Evolutionary conservation across 352 stramenopile species (phyloP).

Genomic region (Globisporangium echinulatum): DNA sequence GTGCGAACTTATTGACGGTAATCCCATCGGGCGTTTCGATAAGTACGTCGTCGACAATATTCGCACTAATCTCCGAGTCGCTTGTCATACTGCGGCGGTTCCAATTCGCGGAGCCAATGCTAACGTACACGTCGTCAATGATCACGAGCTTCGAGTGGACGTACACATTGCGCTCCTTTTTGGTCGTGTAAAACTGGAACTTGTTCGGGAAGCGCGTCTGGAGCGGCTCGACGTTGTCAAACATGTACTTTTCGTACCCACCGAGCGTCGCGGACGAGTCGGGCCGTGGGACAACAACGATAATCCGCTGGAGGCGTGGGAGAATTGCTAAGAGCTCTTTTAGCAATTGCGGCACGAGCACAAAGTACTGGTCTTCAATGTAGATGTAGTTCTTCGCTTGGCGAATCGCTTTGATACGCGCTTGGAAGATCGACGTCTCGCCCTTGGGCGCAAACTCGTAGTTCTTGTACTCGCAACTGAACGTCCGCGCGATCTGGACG

Average conservation of each 20-base stretch:
- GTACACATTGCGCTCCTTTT: conserved; percentile 4
- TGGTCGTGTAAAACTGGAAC: conserved; percentile 19
- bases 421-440: conserved; percentile 45
- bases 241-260: conserved; percentile 32
- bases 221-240: conserved; percentile 47
- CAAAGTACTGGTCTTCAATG: conserved; percentile 73
- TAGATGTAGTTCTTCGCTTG: conserved; percentile 66
- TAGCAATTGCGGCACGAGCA: conserved; percentile 48
- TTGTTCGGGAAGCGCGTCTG: conserved; percentile 38
- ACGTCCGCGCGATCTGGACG: conserved; percentile 52
- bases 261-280: neutral
- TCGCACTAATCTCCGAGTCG: conserved; percentile 49
- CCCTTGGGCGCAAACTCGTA: conserved; percentile 19
- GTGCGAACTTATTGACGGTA: conserved; percentile 27
- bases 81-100: conserved; percentile 62
- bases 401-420: conserved; percentile 48
- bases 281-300: neutral
- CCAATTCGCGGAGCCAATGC: conserved; percentile 49
- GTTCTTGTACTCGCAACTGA: conserved; percentile 19
- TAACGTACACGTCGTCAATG: conserved; percentile 57
- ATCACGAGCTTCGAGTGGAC: conserved; percentile 13
- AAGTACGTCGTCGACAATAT: conserved; percentile 42
- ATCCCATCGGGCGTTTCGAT: conserved; percentile 23
- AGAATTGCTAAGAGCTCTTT: conserved; percentile 35
- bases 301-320: conserved; percentile 22